Percentiles rank a stretch among this genome's conserved stretches.
Evolutionary conservation across 305 asterid species (phyloP).

Genomic region (Fraxinus floribunda): DNA sequence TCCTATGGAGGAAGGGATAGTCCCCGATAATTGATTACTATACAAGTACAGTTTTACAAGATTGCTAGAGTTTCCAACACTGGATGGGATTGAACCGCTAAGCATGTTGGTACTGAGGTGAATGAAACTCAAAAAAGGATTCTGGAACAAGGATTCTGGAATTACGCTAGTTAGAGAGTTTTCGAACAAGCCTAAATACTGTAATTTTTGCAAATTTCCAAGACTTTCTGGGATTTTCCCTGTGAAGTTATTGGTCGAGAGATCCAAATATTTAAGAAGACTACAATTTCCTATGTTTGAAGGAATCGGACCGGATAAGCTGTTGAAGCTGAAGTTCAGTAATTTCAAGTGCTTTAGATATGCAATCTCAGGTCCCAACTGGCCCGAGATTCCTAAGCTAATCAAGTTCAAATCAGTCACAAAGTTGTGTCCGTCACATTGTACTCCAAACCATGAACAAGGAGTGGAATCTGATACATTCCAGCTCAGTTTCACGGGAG

Average conservation of each 20-base stretch:
- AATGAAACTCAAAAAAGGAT: conserved; percentile 43
- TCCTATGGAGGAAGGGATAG: conserved; percentile 63
- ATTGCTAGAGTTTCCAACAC: conserved; percentile 47
- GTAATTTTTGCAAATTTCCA: conserved; percentile 53
- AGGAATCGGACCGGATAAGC: conserved; percentile 61
- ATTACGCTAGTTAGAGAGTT: conserved; percentile 58
- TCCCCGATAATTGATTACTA: conserved; percentile 55
- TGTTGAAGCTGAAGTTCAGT: conserved; percentile 47
- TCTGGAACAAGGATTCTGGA: conserved; percentile 56
- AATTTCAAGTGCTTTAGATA: conserved; percentile 42
- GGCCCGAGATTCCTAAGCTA: conserved; percentile 58
- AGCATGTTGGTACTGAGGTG: conserved; percentile 55
- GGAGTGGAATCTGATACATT: conserved; percentile 72
- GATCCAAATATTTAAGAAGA: conserved; percentile 49
- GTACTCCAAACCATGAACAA: conserved; percentile 81
- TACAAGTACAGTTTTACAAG: conserved; percentile 39
- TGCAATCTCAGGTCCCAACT: conserved; percentile 61
- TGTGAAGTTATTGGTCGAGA: conserved; percentile 50
- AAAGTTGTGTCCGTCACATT: conserved; percentile 38
- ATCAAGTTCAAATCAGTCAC: conserved; percentile 54
- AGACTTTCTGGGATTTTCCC: conserved; percentile 63
- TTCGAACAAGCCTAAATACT: conserved; percentile 37
- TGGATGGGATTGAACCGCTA: conserved; percentile 58
- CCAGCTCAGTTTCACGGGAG: conserved; percentile 59
- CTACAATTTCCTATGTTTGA: conserved; percentile 46